phyloP scores from a whole-genome alignment of 2,329 filamentous ascomycete genomes.

The Microdochium paspali region DNA sequence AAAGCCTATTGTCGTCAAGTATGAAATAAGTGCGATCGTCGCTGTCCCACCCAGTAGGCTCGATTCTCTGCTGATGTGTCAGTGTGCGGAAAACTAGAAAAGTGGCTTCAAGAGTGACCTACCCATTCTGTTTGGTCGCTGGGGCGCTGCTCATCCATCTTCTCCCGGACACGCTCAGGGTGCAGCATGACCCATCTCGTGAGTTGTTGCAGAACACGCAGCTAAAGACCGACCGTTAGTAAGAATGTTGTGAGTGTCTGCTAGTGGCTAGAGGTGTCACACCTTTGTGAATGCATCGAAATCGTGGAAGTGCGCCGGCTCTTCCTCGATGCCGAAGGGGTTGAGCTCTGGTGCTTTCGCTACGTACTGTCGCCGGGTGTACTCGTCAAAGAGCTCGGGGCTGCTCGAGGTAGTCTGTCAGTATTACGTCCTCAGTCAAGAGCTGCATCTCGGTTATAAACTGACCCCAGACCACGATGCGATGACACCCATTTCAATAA shows the following conservation, averaged over 20 bases:
- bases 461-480: constrained; percentile 53
- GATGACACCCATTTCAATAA: constrained; percentile 91
- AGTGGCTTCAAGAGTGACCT: constrained; percentile 33
- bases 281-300: constrained; percentile 80
- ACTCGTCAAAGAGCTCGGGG: constrained; percentile 83
- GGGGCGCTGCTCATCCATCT: constrained; percentile 75
- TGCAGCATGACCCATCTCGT: constrained; percentile 85
- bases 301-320: constrained; percentile 63
- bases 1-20: constrained; percentile 87
- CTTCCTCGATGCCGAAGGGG: constrained; percentile 74
- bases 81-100: constrained; percentile 21
- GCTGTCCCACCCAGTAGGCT: constrained; percentile 80
- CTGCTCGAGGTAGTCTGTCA: constrained; percentile 32
- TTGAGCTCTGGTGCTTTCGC: constrained; percentile 72
- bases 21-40: constrained; percentile 83
- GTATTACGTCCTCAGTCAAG: constrained; percentile 58
- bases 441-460: neutral
- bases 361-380: constrained; percentile 79
- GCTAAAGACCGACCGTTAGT: constrained; percentile 27
- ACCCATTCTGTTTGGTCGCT: constrained; percentile 79
- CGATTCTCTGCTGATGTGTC: constrained; percentile 48
- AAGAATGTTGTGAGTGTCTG: too few species aligned
- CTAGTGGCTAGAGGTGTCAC: too few species aligned
- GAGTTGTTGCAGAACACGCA: constrained; percentile 76
- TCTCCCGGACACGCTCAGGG: constrained; percentile 76